phyloP scores from a whole-genome alignment of 345 rosid genomes.

The Euclidium syriacum region DNA sequence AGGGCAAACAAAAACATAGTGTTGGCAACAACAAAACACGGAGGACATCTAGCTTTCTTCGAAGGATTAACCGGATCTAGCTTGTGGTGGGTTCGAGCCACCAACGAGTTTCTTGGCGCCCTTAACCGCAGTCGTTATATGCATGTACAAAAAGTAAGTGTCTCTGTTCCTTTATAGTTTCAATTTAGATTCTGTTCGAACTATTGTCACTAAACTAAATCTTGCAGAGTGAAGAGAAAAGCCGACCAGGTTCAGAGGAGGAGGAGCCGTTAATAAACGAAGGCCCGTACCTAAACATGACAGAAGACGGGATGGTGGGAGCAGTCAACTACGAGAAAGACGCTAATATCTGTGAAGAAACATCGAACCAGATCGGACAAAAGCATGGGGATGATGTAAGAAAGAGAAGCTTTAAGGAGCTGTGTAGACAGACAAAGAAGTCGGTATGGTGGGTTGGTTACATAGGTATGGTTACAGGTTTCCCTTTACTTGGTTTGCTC shows the following conservation, averaged over 20 bases:
- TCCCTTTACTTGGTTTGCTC: constrained; percentile 58
- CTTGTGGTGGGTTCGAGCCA: constrained; percentile 90
- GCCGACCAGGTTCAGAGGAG: constrained; percentile 16
- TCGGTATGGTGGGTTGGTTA: constrained; percentile 56
- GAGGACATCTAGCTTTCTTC: constrained; percentile 90
- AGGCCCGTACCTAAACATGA: constrained; percentile 58
- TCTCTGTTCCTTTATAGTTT: background rate
- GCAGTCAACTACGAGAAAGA: constrained; percentile 43
- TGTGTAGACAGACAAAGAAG: constrained; percentile 32
- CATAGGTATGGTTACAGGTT: constrained; percentile 51
- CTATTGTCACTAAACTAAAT: background rate
- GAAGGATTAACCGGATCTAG: constrained; percentile 69
- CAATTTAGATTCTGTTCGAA: background rate
- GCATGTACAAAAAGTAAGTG: constrained; percentile 54
- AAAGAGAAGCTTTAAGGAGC: constrained; percentile 39
- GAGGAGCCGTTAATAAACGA: constrained; percentile 53
- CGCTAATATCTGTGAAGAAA: constrained; percentile 12
- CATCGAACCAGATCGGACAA: constrained; percentile 13
- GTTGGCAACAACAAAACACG: constrained; percentile 64
- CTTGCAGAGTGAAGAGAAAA: constrained; percentile 34
- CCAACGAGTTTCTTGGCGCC: constrained; percentile 59
- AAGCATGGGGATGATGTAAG: constrained; percentile 19
- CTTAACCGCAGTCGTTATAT: constrained; percentile 58
- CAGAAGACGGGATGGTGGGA: constrained; percentile 66
- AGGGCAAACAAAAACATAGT: constrained; percentile 80